Evolutionary conservation across 2,329 filamentous ascomycete species (phyloP), one percentile per base, ranked within the genome.

Genomic region (Daldinia sp.): DNA sequence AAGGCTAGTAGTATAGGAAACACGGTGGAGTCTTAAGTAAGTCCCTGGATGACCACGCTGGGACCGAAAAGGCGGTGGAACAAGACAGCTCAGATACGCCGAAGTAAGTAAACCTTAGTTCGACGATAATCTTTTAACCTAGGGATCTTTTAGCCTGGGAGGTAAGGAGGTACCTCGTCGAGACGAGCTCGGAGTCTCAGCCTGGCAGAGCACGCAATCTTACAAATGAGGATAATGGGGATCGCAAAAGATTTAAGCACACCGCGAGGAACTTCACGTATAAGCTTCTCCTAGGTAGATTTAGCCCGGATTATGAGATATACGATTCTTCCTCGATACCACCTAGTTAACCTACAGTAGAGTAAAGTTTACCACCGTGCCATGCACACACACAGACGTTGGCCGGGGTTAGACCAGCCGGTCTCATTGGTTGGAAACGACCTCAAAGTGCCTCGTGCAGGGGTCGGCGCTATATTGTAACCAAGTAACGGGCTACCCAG

Each of bases 381-480:
- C 39, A 64, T 67, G 58, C 54, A 57, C 55, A 48, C 23, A 54
- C 34, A 58, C 47, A 57, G 32, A 45, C n/a, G n/a, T n/a, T 41
- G 61, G 30, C 58, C 43, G 35, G 64, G 64, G 51, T 52, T 13
- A 6, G 17, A 15, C 19, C n/a, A n/a, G 25, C 53, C 52, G 45
- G 45, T 50, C 63, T 43, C n/a, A 66, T 68, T 68, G 65, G 65
- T 35, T 23, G 49, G 56, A 68, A 68, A 68, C 55, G 48, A 63
- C 62, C 65, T 68, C 65, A 68, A 68, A 63, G 60, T 66, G 63
- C 60, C 63, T 66, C 63, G 63, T 58, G 61, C 63, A 66, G 60
- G 63, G 63, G 49, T 66, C 45, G 32, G 49, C 52, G 45, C 50
- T 58, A 60, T 47, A 58, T 60, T 60, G 58, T 50, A 60, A 64